Evolutionary conservation across 2,329 filamentous ascomycete species (phyloP), one percentile per base, ranked within the genome.

Genomic region (Xylaria sp.): DNA sequence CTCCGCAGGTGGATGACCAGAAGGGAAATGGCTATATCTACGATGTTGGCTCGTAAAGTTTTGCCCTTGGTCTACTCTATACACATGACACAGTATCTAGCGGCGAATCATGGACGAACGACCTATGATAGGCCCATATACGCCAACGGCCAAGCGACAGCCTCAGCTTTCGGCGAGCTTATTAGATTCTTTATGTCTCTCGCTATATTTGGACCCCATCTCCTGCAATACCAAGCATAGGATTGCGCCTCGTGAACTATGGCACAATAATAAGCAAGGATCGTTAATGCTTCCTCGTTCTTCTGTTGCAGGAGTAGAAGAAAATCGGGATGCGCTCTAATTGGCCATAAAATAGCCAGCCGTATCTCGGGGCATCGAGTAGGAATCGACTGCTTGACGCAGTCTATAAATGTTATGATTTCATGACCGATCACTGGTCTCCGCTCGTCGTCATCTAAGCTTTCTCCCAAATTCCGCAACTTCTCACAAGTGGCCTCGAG

Each of bases 341-440:
- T 54, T 21, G 51, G 51, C 51, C 51, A 54, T 33, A 45, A 17
- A 37, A 54, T 54, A 8, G 19, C 25, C 1, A 54, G 23, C 51
- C 38, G 38, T 54, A 54, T 54, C 51, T 54, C 51, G 25, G 51
- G 51, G n/a, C 21, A 54, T 21, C 35, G 50, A 8, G 38, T 28
- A 11, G 12, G 51, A 45, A 54, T 54, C 8, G 38, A 54, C 0
- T 45, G 17, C 51, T 54, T 54, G 51, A 54, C 23, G 2, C 4
- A 54, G 38, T 45, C 51, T 54, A 54, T 54, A 15, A 54, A 54
- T n/a, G 12, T 54, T 45, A 17, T 54, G 38, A 45, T 54, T 54
- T 54, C 51, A 35, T 40, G 51, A 14, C 40, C 35, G 38, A 54
- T 35, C n/a, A 45, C 51, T n/a, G 38, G 25, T 35, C 8, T 45